These are phyloP conservation scores for Diutina mesorugosa DNA, from an alignment of 1,139 yeast genomes.

Conservation along the genomic window DNA sequence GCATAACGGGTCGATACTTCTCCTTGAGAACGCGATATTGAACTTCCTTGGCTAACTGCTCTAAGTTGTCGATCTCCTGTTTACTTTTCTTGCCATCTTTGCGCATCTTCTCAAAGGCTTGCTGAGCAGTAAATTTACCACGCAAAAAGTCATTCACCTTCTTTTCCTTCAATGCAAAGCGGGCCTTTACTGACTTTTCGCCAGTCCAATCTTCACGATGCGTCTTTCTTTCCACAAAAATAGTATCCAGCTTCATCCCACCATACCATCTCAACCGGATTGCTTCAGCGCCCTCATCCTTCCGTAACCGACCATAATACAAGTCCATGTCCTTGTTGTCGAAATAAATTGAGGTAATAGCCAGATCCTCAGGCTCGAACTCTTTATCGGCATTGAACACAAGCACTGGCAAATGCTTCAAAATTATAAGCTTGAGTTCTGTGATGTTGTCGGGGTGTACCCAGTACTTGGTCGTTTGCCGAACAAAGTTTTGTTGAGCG, in stretches of 20 bases:
- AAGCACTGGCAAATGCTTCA: constrained; percentile 90
- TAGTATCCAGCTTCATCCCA: constrained; percentile 86
- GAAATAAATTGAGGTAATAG: constrained; percentile 91
- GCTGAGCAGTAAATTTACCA: constrained; percentile 78
- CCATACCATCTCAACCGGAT: constrained; percentile 98
- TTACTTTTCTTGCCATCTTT: constrained; percentile 81
- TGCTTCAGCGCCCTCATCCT: constrained; percentile 98
- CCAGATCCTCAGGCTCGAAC: constrained; percentile 86
- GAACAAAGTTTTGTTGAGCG: constrained; percentile 89
- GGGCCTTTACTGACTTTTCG: constrained; percentile 93
- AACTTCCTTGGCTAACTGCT: constrained; percentile 82
- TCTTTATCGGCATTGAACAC: constrained; percentile 95
- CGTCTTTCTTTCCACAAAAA: constrained; percentile 92
- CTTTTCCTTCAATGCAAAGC: constrained; percentile 86
- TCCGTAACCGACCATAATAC: constrained; percentile 86
- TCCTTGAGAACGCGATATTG: constrained; percentile 81
- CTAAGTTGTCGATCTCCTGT: constrained; percentile 84
- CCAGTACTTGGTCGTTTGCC: constrained; percentile 98
- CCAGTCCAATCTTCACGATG: constrained; percentile 99
- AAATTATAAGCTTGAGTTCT: constrained; percentile 82
- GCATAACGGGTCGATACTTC: constrained; percentile 82
- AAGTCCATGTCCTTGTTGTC: constrained; percentile 83
- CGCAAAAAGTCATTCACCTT: constrained; percentile 71
- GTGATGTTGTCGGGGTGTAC: constrained; percentile 98
- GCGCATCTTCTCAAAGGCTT: constrained; percentile 84